Base-by-base conservation (phyloP, 2,329 filamentous ascomycete species). In the Fusarium palustre region DNA sequence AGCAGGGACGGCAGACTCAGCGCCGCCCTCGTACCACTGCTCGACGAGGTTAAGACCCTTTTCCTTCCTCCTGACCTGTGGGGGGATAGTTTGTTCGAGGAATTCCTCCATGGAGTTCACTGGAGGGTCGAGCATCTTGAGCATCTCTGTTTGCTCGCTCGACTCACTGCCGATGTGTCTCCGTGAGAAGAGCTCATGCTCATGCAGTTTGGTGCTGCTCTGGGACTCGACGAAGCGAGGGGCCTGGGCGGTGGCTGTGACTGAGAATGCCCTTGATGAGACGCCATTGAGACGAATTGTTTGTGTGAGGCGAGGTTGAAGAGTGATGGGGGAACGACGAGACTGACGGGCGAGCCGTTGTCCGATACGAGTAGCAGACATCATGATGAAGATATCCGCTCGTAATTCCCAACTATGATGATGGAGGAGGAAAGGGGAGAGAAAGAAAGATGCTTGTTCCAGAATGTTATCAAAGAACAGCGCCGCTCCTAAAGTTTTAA, bases 151-250 rank as follows among this genome's bases (percentile, higher is more conserved):
- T 2, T 88, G 87, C 58, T 91, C 89, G 41, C 83, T 81, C 31
- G 88, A 84, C 59, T 91, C 89, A 8, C 93, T 93, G 4, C 94
- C 94, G 80, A 97, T 97, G 80, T 97, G 94, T 50, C 94, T 89
- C 64, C 92, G 88, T 53, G 92, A 86, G 77, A 97, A 97, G 59
- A 69, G 64, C 62, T 76, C 74, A 64, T 76, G 74, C 38, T 75
- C 64, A 7, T 59, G 49, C 48, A 73, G 49, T 47, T 72, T 52
- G 5, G 22, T 52, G 54, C 62, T 74, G 48, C 50, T 68, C 60
- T 71, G 63, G 5, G 62, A 63, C 49, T 72, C 70, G 38, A 53
- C 60, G 25, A 74, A 74, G 50, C 70, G 70, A 48, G 61, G 65
- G 12, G 65, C 63, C 22, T 55, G 58, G 36, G 57, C 12, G 47